Evolutionary conservation across 2,329 filamentous ascomycete species (phyloP).

Genomic region (Teratosphaeria zuluensis): DNA sequence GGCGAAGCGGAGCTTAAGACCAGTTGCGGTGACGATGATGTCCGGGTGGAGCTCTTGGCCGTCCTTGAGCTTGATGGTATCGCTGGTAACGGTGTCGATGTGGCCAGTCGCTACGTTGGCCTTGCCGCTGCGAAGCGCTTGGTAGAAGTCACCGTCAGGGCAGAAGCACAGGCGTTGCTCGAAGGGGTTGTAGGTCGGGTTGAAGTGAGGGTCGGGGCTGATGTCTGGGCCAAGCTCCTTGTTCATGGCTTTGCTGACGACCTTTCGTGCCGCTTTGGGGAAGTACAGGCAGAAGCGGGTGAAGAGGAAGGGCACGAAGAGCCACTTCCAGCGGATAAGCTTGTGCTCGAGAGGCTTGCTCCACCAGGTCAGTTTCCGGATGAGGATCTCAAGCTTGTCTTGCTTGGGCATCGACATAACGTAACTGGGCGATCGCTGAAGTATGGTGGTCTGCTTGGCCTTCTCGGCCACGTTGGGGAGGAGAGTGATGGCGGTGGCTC

Average conservation of each 20-base stretch:
- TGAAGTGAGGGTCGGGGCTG: constrained; percentile 30
- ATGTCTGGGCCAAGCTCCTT: constrained; percentile 39
- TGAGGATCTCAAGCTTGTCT: constrained; percentile 17
- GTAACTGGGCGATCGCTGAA: constrained; percentile 70
- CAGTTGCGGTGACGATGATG: constrained; percentile 57
- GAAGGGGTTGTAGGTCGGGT: constrained; percentile 43
- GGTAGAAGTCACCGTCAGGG: constrained; percentile 52
- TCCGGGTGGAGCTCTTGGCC: constrained; percentile 44
- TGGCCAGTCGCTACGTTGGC: constrained; percentile 46
- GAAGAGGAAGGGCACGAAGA: constrained; percentile 26
- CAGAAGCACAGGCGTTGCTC: constrained; percentile 67
- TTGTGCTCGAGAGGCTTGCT: constrained; percentile 16
- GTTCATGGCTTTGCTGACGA: constrained; percentile 36
- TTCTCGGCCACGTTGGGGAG: constrained; percentile 58
- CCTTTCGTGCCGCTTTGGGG: constrained; percentile 19
- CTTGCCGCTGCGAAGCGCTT: constrained; percentile 40
- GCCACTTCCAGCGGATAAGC: constrained; percentile 27
- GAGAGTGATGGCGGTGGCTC: constrained; percentile 71
- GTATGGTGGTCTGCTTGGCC: constrained; percentile 62
- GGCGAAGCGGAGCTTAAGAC: constrained; percentile 47
- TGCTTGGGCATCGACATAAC: constrained; percentile 20
- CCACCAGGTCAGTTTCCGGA: constrained; percentile 15
- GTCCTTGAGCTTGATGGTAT: constrained; percentile 38
- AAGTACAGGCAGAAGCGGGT: constrained; percentile 24
- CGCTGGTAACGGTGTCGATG: constrained; percentile 41